Evolutionary conservation across 495 filamentous ascomycete genomes (phyloP).

Genomic region (Penicillium lividum): DNA sequence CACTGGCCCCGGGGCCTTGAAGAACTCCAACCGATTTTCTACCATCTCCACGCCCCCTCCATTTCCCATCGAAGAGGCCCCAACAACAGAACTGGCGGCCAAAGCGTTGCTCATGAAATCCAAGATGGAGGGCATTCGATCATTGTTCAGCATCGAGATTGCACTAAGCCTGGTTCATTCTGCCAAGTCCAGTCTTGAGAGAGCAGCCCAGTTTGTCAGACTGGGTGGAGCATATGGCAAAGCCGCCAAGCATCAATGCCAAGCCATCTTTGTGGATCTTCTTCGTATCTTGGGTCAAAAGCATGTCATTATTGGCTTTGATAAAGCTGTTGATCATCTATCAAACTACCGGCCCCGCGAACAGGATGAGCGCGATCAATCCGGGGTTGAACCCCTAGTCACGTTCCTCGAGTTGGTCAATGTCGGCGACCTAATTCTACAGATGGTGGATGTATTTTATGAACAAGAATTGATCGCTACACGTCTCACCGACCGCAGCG

Average conservation of each 20-base stretch:
- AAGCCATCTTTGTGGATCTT: conserved; percentile 81
- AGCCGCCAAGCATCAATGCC: conserved; percentile 88
- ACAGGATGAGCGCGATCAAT: conserved; percentile 66
- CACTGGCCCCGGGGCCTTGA: conserved; percentile 37
- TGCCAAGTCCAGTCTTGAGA: conserved; percentile 87
- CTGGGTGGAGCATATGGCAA: conserved; percentile 76
- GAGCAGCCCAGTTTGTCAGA: conserved; percentile 76
- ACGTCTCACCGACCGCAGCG: conserved; percentile 85
- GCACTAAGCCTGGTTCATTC: conserved; percentile 84
- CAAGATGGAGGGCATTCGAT: conserved; percentile 86
- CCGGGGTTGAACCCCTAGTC: conserved; percentile 85
- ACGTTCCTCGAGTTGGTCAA: conserved; percentile 98
- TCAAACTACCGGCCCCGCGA: conserved; percentile 89
- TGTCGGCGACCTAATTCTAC: conserved; percentile 95
- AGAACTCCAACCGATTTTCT: conserved; percentile 54
- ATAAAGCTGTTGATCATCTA: conserved; percentile 88
- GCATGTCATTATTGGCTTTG: conserved; percentile 91
- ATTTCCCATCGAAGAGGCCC: conserved; percentile 60
- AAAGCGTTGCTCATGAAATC: conserved; percentile 97
- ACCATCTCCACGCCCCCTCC: conserved; percentile 51
- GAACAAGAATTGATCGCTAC: conserved; percentile 85
- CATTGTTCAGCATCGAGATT: conserved; percentile 94
- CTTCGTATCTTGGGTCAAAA: conserved; percentile 78
- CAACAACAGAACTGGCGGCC: conserved; percentile 88
- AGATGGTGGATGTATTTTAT: conserved; percentile 99